Base-by-base conservation (phyloP, 2,329 filamentous ascomycete genomes). In the Exophiala bonariae region DNA sequence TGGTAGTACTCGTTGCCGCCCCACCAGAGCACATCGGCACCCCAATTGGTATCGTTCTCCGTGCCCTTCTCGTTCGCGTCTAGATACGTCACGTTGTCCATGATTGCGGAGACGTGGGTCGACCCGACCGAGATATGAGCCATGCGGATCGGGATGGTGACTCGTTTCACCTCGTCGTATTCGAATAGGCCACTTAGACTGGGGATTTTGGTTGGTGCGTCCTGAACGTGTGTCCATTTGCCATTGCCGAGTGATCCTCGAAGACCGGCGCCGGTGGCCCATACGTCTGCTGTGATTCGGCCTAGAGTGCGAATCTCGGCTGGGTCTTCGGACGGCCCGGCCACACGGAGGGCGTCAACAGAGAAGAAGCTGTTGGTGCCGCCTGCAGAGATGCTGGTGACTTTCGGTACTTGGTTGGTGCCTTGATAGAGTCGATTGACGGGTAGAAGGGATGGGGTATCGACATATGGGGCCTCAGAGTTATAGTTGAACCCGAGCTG, bases 1-100 rank as follows among this genome's bases (percentile, higher is more conserved):
- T 99, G 93, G 67, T 87, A 96, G 64, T 85, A 81, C 71, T 97
- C 91, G 61, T 97, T 99, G 43, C 89, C 89, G 52, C 93, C 93
- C 89, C 91, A 99, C 75, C 89, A 95, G 1, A 97, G 66, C 22
- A 91, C 84, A 64, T 97, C 93, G 3, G 86, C 83, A 39, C 93
- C 93, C 81, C 85, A 96, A 64, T 93, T 91, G 1, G 84, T 89
- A 60, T 90, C 86, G 56, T 87, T 86, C 32, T 80, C 72, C 1
- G 78, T 77, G 13, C 66, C 59, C 52, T 67, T 66, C 60, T 74
- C 44, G 63, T 69, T 51, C 60, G 83, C 77, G 13, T 75, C 70
- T 4, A 90, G 76, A 43, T 83, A 76, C 1, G 87, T 87, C 22
- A 86, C 80, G 63, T 96, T 96, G 61, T 83, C 79, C 82, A 97